Evolutionary conservation across 768 basidiomycete genomes (phyloP).

Genomic region (Mycena amicta): DNA sequence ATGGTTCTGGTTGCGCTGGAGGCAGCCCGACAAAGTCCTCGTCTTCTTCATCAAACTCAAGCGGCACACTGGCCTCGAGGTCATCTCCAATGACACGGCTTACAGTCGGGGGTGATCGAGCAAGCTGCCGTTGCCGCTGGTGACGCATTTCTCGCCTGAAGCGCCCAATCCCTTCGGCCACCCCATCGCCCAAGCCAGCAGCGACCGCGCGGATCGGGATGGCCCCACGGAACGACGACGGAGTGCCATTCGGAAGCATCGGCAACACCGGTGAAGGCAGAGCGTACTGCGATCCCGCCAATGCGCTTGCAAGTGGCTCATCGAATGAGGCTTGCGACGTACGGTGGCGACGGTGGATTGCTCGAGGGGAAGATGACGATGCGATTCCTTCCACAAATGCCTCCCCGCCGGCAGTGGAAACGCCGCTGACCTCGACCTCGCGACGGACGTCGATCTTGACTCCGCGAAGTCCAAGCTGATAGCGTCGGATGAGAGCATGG

Average conservation of each 20-base stretch:
- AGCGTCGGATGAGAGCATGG: slow-evolving; percentile 71
- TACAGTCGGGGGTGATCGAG: slow-evolving; percentile 43
- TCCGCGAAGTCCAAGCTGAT: slow-evolving; percentile 59
- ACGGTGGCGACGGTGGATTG: slow-evolving; percentile 35
- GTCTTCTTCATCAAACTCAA: slow-evolving; percentile 71
- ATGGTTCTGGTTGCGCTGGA: slow-evolving; percentile 21
- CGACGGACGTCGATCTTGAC: slow-evolving; percentile 69
- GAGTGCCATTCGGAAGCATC: slow-evolving; percentile 72
- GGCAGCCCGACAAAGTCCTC: slow-evolving; percentile 52
- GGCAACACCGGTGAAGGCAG: slow-evolving; percentile 58
- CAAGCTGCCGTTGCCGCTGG: slow-evolving; percentile 51
- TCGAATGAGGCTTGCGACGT: slow-evolving; percentile 64
- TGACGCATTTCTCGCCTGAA: slow-evolving; percentile 59
- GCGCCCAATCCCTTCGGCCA: slow-evolving; percentile 63
- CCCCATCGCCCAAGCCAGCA: slow-evolving; percentile 53
- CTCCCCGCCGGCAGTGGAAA: slow-evolving; percentile 40
- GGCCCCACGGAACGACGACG: slow-evolving; percentile 46
- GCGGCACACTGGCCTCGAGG: slow-evolving; percentile 46
- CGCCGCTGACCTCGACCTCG: slow-evolving; percentile 69
- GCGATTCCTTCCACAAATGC: slow-evolving; percentile 56
- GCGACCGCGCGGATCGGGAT: slow-evolving; percentile 62
- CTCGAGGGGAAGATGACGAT: slow-evolving; percentile 37
- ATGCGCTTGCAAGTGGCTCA: slow-evolving; percentile 75
- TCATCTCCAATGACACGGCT: slow-evolving; percentile 21
- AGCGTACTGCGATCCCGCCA: slow-evolving; percentile 61